Evolutionary conservation across 345 rosid genomes (phyloP).

Genomic region (Iberis pinnata): DNA sequence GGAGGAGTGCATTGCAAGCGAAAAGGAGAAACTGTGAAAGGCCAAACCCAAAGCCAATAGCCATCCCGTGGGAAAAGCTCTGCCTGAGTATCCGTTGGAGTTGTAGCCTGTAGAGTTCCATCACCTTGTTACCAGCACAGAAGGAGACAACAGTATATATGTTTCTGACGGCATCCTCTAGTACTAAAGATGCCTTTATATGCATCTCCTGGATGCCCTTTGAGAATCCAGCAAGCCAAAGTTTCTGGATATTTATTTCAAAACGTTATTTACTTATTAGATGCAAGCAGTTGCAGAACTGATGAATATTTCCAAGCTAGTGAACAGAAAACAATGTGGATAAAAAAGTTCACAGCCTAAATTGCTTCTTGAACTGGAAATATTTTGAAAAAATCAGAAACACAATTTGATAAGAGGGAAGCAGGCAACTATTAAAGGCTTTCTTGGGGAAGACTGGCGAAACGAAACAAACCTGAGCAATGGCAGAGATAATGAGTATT

Average conservation of each 20-base stretch:
- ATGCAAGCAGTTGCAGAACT: conserved; percentile 2
- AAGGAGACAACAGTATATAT: conserved; percentile 99
- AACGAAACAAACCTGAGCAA: conserved; percentile 77
- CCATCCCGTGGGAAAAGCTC: conserved; percentile 93
- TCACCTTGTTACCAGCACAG: conserved; percentile 97
- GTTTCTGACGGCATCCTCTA: conserved; percentile 98
- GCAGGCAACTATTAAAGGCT: conserved; percentile 3
- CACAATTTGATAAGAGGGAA: conserved; percentile 9
- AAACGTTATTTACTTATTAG: not conserved
- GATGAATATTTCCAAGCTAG: not conserved
- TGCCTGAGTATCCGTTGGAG: conserved; percentile 68
- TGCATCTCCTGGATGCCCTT: conserved; percentile 99
- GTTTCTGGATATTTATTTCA: conserved; percentile 54
- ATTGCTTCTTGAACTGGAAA: not conserved
- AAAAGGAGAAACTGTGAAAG: conserved; percentile 98
- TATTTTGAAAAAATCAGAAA: not conserved
- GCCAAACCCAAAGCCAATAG: conserved; percentile 94
- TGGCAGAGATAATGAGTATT: conserved; percentile 72
- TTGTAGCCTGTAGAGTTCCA: conserved; percentile 93
- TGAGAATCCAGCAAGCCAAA: conserved; percentile 99
- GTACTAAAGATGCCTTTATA: conserved; percentile 95
- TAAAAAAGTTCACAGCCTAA: not conserved
- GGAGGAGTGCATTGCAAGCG: conserved; percentile 96
- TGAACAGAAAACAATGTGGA: not conserved
- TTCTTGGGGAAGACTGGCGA: conserved; percentile 6